These are phyloP conservation scores for Candida piceae DNA, from an alignment of 805 yeast genomes.

Conservation along the genomic window DNA sequence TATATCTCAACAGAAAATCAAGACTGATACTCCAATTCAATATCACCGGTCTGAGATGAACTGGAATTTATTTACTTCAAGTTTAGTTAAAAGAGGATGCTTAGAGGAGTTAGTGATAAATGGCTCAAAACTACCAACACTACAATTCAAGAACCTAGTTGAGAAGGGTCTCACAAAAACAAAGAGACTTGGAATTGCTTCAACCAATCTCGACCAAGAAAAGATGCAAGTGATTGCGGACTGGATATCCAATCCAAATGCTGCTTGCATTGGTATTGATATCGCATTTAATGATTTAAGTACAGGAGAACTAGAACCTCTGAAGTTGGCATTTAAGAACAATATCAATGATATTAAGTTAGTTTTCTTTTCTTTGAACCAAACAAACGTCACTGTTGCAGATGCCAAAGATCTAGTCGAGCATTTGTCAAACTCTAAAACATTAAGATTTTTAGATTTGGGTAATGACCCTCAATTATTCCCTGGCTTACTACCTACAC, in stretches of 20 bases:
- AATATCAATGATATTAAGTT: conserved; percentile 28
- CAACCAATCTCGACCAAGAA: conserved; percentile 39
- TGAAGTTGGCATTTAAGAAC: conserved; percentile 36
- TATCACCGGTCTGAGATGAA: conserved; percentile 43
- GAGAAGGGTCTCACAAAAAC: conserved; percentile 40
- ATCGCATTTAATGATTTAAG: conserved; percentile 50
- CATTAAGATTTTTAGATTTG: conserved; percentile 47
- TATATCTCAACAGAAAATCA: conserved; percentile 51
- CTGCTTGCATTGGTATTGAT: conserved; percentile 51
- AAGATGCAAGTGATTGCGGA: conserved; percentile 39
- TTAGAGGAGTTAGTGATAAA: conserved; percentile 54
- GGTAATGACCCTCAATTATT: conserved; percentile 48
- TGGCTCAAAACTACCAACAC: conserved; percentile 46
- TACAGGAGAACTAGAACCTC: conserved; percentile 41
- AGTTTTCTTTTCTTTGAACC: conserved; percentile 48
- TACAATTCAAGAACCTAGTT: conserved; percentile 37
- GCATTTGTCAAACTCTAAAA: conserved; percentile 33
- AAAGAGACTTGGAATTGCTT: conserved; percentile 48
- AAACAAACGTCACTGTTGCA: conserved; percentile 37
- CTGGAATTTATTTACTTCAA: conserved; percentile 45
- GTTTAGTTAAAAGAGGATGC: conserved; percentile 43
- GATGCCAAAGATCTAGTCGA: conserved; percentile 37
- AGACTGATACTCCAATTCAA: conserved; percentile 36
- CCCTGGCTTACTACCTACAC: conserved; percentile 43
- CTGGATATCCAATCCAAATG: conserved; percentile 41